Percentiles rank a stretch among this genome's conserved stretches.
phyloP scores from a whole-genome alignment of 2,329 filamentous ascomycete genomes.

The Diaporthe caulivora region DNA sequence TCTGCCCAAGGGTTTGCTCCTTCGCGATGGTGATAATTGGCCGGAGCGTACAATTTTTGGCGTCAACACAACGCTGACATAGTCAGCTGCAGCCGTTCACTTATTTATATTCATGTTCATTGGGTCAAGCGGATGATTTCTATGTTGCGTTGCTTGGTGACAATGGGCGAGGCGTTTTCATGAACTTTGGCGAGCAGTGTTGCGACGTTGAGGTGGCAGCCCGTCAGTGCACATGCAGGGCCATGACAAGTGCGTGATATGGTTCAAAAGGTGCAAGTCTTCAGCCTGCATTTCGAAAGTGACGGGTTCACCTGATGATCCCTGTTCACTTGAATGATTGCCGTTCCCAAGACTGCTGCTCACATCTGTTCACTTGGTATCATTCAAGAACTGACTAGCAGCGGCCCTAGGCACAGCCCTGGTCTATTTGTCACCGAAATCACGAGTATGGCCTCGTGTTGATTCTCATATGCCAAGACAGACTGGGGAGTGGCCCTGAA shows the following conservation, averaged over 20 bases:
- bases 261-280: not conserved
- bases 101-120: not conserved
- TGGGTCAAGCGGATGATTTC: not conserved
- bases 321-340: not conserved
- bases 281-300: not conserved
- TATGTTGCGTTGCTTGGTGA: not conserved
- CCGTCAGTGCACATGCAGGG: slow-evolving; percentile 10
- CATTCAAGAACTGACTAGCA: not conserved
- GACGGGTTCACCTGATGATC: not conserved
- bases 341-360: not conserved
- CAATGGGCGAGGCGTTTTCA: not conserved
- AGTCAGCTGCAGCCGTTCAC: not conserved
- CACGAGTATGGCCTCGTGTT: not conserved
- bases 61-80: not conserved
- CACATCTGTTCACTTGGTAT: not conserved
- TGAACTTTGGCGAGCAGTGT: not conserved
- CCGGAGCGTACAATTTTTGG: not conserved
- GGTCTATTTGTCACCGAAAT: not conserved
- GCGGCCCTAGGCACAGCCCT: not conserved
- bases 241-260: not conserved
- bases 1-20: not conserved
- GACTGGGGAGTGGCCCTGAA: not conserved
- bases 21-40: not conserved
- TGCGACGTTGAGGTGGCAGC: slow-evolving; percentile 1
- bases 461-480: not conserved